Evolutionary conservation across 2,329 filamentous ascomycete species (phyloP), one percentile per base, ranked within the genome.

Genomic region (Orbilia ellipsospora): DNA sequence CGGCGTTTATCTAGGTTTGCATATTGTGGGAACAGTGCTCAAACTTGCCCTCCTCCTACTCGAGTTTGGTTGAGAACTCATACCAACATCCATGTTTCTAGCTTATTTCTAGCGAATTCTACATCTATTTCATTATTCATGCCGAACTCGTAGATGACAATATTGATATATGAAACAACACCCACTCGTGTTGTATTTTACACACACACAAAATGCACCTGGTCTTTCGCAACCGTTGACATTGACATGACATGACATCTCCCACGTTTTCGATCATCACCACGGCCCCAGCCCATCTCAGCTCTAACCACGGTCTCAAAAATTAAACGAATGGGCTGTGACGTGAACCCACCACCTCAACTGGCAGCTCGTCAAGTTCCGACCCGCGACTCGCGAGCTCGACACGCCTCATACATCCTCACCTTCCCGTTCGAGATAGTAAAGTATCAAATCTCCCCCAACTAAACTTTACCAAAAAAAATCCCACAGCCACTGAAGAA

Each of bases 371-470:
- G 15, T 15, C 15, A 15, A 52, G 48, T 52, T 52, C 48, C 48
- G 48, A 52, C 48, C 20, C 48, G 48, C 48, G 48, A 52, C n/a
- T 13, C 48, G 5, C 44, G 15, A 48, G 31, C 31, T 36, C 31
- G 31, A 36, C 31, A 36, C 2, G 10, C 31, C 31, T n/a, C 16
- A 48, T 1, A 18, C 44, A 48, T n/a, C 16, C 44, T 18, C 44
- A 48, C 44, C 44, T 48, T 15, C 44, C 44, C 13, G 13, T 48
- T 48, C 44, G 44, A 48, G 44, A 48, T 48, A 13, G 44, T 36
- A 23, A 23, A 10, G 31, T 36, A 36, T 36, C 10, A 36, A 1
- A 36, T 2, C 16, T 48, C 23, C 23, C 23, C 23, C 2, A 23
- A 23, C 4, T 2, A 48, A 48, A n/a, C 13, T 18, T 48, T 48